phyloP scores from a whole-genome alignment of 148 eudicot species.

The Chenopodium quinoa region DNA sequence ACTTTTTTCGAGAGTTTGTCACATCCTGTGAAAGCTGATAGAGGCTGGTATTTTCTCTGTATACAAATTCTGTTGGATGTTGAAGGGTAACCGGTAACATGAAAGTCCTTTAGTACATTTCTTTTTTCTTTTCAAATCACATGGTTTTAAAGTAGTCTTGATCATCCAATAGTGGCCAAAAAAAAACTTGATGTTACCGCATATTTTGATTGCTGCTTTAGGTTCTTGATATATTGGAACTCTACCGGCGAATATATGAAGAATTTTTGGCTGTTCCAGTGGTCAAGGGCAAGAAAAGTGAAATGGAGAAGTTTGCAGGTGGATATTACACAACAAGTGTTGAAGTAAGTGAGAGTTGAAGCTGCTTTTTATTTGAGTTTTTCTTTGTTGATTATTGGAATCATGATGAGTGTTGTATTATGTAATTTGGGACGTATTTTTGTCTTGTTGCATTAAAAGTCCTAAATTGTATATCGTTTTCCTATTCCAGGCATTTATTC shows the following conservation, averaged over 20 bases:
- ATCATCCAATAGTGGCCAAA: neutral
- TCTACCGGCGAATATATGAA: constrained; percentile 86
- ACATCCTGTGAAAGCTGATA: neutral
- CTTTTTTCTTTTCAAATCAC: neutral
- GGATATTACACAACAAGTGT: constrained; percentile 95
- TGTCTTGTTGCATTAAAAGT: neutral
- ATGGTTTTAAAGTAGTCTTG: neutral
- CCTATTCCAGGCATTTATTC: constrained; percentile 83
- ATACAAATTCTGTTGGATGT: neutral
- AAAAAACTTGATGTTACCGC: neutral
- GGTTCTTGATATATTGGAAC: constrained; percentile 73
- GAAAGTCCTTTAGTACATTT: neutral
- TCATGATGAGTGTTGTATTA: neutral
- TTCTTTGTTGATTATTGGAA: neutral
- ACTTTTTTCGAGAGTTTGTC: neutral
- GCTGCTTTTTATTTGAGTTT: neutral
- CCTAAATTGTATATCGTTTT: neutral
- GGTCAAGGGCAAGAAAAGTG: constrained; percentile 89
- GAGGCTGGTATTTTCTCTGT: neutral
- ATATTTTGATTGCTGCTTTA: constrained; percentile 23
- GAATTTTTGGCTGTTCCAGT: constrained; percentile 95
- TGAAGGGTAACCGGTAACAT: neutral
- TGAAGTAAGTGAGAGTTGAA: constrained; percentile 42
- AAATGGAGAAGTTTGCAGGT: constrained; percentile 95
- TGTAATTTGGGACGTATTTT: neutral